Evolutionary conservation across 225 moss, liverwort and hornwort species (phyloP), one percentile per base, ranked within the genome.

Genomic region (Asterella californica): DNA sequence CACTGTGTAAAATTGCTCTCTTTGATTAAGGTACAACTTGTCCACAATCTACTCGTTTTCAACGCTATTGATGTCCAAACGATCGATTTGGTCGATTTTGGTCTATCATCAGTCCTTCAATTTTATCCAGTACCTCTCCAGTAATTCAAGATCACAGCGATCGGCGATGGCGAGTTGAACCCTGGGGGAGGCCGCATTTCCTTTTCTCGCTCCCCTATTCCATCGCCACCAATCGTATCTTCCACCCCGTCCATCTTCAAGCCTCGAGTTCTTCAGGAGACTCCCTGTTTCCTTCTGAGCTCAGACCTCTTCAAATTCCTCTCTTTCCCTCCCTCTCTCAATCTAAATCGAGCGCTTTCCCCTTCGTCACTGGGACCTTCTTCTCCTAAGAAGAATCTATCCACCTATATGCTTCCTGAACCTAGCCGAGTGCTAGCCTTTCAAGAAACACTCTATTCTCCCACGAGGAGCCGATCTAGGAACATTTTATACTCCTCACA

Each of bases 91-190:
- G 65, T 70, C 48, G 17, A 68, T 69, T n/a, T 50, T 24, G 0
- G n/a, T 50, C 45, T 48, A 21, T 7, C 50, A 24, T 71, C 10
- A 48, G 47, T 47, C 42, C 37, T 79, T 75, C 52, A 2, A 48
- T 0, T 5, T 36, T 71, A 4, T 76, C 33, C 55, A 6, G 30
- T 81, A 92, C 96, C 94, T 89, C 82, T 92, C 94, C 92, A 96
- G 72, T 91, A 94, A 72, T 86, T 87, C 63, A 91, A 84, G 76
- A 94, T 93, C 53, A 88, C 87, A 83, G 89, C 72, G 78, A 88
- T 94, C 77, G 91, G 88, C 78, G 96, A 92, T 1, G 88, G 81
- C 37, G 94, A 87, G 83, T 84, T 92, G 76, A 96, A 91, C 30
- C 89, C 80, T 45, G 84, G 73, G 66, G 81, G 50, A 45, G 88